A percentile compares a stretch with the other conserved stretches of the same genome.
These are phyloP conservation scores for Nectriaceae sp. DNA, from an alignment of 2,329 filamentous ascomycete species.

Conservation along the genomic window DNA sequence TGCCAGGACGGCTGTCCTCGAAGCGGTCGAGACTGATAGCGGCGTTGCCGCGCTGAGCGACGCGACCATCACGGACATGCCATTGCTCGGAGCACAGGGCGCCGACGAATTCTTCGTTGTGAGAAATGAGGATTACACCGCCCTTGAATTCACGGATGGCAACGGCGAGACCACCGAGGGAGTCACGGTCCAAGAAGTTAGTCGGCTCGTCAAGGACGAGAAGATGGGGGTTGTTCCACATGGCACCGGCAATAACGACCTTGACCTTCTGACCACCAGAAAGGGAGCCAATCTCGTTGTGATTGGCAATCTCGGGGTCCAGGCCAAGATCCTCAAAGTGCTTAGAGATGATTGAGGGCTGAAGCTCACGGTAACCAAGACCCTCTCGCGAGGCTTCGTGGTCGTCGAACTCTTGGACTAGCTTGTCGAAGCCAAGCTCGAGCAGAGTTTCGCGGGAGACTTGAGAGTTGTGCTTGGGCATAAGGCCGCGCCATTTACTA, in stretches of 20 bases:
- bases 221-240: constrained; percentile 99
- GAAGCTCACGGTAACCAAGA: constrained; percentile 91
- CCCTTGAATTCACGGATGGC: constrained; percentile 98
- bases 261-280: constrained; percentile 99
- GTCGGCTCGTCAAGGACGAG: constrained; percentile 98
- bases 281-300: constrained; percentile 95
- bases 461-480: constrained; percentile 92
- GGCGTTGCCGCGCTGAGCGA: constrained; percentile 79
- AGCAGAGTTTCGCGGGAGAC: constrained; percentile 90
- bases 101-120: constrained; percentile 98
- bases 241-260: constrained; percentile 91
- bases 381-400: constrained; percentile 98
- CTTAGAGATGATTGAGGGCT: constrained; percentile 92
- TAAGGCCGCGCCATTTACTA: constrained; percentile 82
- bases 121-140: constrained; percentile 98
- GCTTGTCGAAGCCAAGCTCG: constrained; percentile 85
- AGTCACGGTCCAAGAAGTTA: constrained; percentile 98
- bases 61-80: constrained; percentile 85
- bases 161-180: constrained; percentile 92
- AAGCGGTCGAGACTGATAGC: constrained; percentile 80
- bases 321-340: constrained; percentile 97
- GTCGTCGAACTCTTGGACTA: constrained; percentile 97
- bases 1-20: constrained; percentile 74
- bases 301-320: constrained; percentile 96
- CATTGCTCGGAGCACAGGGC: constrained; percentile 95